A percentile compares a stretch with the other conserved stretches of the same genome.
Conservation (phyloP, 345 rosid species). For the Cochlearia excelsa region DNA sequence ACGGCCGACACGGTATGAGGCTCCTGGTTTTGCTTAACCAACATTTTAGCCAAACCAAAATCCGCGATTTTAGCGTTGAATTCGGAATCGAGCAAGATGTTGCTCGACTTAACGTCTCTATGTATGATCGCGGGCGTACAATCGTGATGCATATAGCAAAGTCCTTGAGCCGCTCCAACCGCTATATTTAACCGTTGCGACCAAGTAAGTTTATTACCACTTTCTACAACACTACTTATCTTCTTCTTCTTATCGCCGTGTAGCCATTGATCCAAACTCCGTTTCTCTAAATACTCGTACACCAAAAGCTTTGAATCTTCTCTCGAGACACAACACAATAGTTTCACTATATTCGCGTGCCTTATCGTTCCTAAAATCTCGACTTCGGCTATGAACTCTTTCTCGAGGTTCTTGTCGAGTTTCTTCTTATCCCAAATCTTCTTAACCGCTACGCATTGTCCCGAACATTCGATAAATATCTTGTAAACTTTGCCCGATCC, state of each 20-base stretch:
- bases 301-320: constrained; percentile 86
- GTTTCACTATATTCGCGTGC: constrained; percentile 79
- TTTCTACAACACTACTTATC: constrained; percentile 16
- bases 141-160: constrained; percentile 27
- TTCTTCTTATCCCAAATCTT: constrained; percentile 60
- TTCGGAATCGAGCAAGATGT: constrained; percentile 70
- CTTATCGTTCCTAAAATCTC: constrained; percentile 69
- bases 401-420: constrained; percentile 44
- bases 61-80: constrained; percentile 81
- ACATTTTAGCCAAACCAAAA: constrained; percentile 81
- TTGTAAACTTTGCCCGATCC: constrained; percentile 89
- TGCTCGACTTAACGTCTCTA: constrained; percentile 88
- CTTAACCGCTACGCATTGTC: constrained; percentile 77
- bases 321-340: constrained; percentile 79
- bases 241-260: constrained; percentile 46
- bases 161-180: constrained; percentile 78
- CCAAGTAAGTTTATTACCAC: constrained; percentile 47
- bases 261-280: constrained; percentile 84
- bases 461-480: constrained; percentile 37
- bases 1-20: constrained; percentile 75
- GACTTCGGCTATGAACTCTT: constrained; percentile 50
- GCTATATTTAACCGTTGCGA: constrained; percentile 75
- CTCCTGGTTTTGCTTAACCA: constrained; percentile 53
- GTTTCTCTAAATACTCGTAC: constrained; percentile 87
- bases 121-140: constrained; percentile 74